A percentile compares a stretch with the other conserved stretches of the same genome.
Evolutionary conservation across 2,329 filamentous ascomycete genomes (phyloP).

Genomic region (Penicillium sp.): DNA sequence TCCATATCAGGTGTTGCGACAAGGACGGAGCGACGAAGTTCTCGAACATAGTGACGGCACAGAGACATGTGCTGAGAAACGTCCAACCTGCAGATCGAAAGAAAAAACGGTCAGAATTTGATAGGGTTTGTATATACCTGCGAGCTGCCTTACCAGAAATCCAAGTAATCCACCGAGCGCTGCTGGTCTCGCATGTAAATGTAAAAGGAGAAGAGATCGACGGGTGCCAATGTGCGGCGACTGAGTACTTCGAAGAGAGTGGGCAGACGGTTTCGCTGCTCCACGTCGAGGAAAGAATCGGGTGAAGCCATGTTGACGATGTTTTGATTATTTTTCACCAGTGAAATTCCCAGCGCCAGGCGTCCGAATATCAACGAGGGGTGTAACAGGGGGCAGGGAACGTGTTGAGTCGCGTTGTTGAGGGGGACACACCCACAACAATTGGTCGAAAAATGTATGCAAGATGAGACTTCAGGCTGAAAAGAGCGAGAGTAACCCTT

Average conservation of each 20-base stretch:
- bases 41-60: slow-evolving; percentile 92
- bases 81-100: slow-evolving; percentile 74
- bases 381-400: slow-evolving; percentile 24
- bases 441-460: neutral
- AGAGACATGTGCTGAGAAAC: slow-evolving; percentile 98
- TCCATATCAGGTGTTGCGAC: slow-evolving; percentile 91
- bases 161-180: slow-evolving; percentile 93
- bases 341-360: slow-evolving; percentile 22
- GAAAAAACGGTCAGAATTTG: neutral
- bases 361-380: slow-evolving; percentile 19
- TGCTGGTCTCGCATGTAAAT: slow-evolving; percentile 99
- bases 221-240: slow-evolving; percentile 88
- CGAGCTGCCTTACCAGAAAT: slow-evolving; percentile 84
- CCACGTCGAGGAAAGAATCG: slow-evolving; percentile 39
- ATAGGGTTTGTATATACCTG: neutral
- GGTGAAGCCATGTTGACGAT: slow-evolving; percentile 33
- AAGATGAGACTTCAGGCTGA: neutral
- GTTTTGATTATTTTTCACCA: slow-evolving; percentile 1
- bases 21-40: slow-evolving; percentile 89
- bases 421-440: no score
- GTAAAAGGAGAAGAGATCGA: slow-evolving; percentile 98
- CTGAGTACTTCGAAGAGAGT: slow-evolving; percentile 96
- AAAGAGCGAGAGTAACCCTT: slow-evolving; percentile 12
- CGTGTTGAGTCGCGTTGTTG: slow-evolving; percentile 14
- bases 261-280: slow-evolving; percentile 79